Evolutionary conservation across 306 rosid species (phyloP), one percentile per base, ranked within the genome.

Genomic region (Betula pendula): DNA sequence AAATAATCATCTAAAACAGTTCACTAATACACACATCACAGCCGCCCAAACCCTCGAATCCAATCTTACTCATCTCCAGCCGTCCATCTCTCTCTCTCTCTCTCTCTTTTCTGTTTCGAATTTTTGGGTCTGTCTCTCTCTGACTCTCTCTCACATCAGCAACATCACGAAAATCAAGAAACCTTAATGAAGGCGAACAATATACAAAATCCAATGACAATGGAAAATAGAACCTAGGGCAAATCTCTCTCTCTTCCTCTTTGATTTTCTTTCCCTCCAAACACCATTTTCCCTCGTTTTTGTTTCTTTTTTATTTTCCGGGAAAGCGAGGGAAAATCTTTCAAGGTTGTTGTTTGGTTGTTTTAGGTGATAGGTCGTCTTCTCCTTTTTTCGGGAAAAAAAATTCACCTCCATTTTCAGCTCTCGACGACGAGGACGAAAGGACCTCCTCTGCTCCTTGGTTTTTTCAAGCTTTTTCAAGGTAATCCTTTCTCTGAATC

Each of bases 171-270:
- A 48, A 68, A 77, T 74, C 79, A 72, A 81, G 83, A 76, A 42
- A 70, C 62, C 67, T 67, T 31, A 68, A 12, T n/a, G 22, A 11
- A 67, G 56, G 31, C 51, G 14, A 10, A n/a, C 50, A 25, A 68
- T n/a, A 53, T 66, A 63, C 59, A 27, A 50, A 50, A 58, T 25
- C 27, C 20, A 19, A 38, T 6, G 10, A 3, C 9, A n/a, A 27
- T 14, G 19, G 44, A 76, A 70, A 7, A 45, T 13, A 42, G 43
- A 66, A 58, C 59, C 43, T 88, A 82, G 93, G 89, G 94, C 82
- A 5, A 38, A 38, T 38, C 42, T 38, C 7, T 38, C 42, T 38
- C 42, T 38, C 38, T 50, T 0, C 24, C 66, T 40, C 71, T 70
- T 71, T 58, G 70, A 72, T 33, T 72, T 81, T 79, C 66, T 69